Base-by-base conservation (phyloP, 2,329 filamentous ascomycete species). In the Helminthosporium solani region DNA sequence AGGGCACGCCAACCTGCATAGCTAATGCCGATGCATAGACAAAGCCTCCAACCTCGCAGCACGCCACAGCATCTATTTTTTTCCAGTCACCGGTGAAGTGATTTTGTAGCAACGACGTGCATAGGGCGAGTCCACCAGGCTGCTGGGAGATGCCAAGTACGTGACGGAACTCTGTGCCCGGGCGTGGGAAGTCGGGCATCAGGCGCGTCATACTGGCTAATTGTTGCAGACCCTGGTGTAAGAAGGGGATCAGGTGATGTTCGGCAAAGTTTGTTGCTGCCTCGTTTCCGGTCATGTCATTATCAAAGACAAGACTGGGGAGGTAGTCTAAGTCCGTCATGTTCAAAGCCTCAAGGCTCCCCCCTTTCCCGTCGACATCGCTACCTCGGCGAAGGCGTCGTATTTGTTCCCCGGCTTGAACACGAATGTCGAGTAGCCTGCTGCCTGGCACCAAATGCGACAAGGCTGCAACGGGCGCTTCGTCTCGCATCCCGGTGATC, bases 401-500 rank as follows among this genome's bases (percentile, higher is more conserved):
- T 6, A 58, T 75, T 37, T 71, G 40, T 46, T 70, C 40, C 46
- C 60, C 71, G 19, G 74, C 73, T 50, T 70, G 20, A 42, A 86
- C 67, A 15, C 61, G 70, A 49, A 85, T 66, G 27, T 85, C 82
- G 37, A 85, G 27, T 15, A 86, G 46, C 50, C 70, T 78, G 48
- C 69, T 77, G 1, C 73, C 61, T 39, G 80, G 74, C 9, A 83
- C 76, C 19, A 84, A 57, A 68, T 79, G 76, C n/a, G 78, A 78
- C 0, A 82, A 76, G 11, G 51, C 33, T 49, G 78, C 68, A 9
- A 84, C 72, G 0, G 82, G 83, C 4, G 80, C 76, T 38, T 79
- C 68, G 39, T 86, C 83, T 71, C 81, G 78, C 78, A 85, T 79
- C 0, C 82, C 82, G 0, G 82, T 85, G 52, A 87, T 78, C 0